phyloP scores from a whole-genome alignment of 2,329 filamentous ascomycete genomes.

The Ophiostoma piceae region DNA sequence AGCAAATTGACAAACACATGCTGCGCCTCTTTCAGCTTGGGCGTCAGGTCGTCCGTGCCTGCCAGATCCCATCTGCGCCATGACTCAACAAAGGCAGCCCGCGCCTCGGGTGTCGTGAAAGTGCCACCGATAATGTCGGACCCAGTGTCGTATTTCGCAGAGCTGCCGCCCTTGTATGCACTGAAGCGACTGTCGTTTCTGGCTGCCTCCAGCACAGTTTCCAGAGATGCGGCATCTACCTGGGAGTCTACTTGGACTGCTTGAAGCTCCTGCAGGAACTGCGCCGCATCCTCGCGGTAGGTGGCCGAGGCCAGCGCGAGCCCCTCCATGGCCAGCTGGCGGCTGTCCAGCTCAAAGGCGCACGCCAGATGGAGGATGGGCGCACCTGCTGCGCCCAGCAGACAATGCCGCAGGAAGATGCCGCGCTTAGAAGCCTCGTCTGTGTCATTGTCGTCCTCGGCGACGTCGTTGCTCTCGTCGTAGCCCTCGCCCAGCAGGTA shows the following conservation, averaged over 20 bases:
- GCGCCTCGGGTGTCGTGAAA: conserved; percentile 39
- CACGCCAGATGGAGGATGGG: conserved; percentile 95
- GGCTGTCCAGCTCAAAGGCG: conserved; percentile 80
- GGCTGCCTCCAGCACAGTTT: conserved; percentile 67
- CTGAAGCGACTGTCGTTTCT: conserved; percentile 65
- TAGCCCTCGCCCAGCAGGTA: conserved; percentile 60
- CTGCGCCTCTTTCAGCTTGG: conserved; percentile 69
- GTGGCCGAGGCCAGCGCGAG: conserved; percentile 60
- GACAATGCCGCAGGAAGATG: conserved; percentile 42
- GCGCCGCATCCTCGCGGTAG: conserved; percentile 41
- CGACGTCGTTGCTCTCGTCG: conserved; percentile 15
- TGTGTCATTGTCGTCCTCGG: background rate
- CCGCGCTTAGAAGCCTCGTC: background rate
- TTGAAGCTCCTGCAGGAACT: background rate
- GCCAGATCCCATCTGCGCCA: conserved; percentile 71
- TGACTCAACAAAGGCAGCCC: conserved; percentile 71
- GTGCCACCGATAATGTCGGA: conserved; percentile 54
- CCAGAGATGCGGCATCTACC: conserved; percentile 44
- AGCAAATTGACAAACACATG: conserved; percentile 45
- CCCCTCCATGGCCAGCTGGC: conserved; percentile 83
- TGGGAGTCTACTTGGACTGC: conserved; percentile 34
- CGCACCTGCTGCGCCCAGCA: conserved; percentile 57
- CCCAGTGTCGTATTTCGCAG: conserved; percentile 40
- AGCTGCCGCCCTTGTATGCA: conserved; percentile 36
- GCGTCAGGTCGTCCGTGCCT: conserved; percentile 54